These are phyloP conservation scores for Alopecurus myosuroides DNA, from an alignment of 176 grass and related monocot species.

Conservation along the genomic window DNA sequence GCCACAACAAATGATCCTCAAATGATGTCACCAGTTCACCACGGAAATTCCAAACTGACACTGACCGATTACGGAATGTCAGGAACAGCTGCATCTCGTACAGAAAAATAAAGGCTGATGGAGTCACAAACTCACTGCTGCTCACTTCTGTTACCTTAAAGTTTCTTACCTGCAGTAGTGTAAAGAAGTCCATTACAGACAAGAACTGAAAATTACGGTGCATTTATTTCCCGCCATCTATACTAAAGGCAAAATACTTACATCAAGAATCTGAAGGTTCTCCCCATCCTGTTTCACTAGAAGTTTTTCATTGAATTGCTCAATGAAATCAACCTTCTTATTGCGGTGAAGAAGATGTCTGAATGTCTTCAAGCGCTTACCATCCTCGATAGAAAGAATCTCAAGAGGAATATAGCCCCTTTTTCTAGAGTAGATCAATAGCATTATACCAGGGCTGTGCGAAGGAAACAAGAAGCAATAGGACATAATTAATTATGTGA, in stretches of 20 bases:
- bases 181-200: constrained; percentile 9
- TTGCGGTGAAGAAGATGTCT: constrained; percentile 62
- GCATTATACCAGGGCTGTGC: constrained; percentile 61
- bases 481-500: not conserved
- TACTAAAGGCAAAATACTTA: constrained; percentile 7
- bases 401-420: constrained; percentile 52
- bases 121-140: constrained; percentile 61
- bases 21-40: constrained; percentile 70
- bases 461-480: not conserved
- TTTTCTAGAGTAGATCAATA: constrained; percentile 63
- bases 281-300: constrained; percentile 70
- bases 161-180: constrained; percentile 43
- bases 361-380: constrained; percentile 55
- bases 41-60: constrained; percentile 66
- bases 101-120: constrained; percentile 67
- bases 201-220: not conserved
- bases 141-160: constrained; percentile 59
- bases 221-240: not conserved
- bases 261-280: constrained; percentile 70
- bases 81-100: constrained; percentile 65
- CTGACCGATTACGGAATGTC: constrained; percentile 45
- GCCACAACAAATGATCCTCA: constrained; percentile 70
- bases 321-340: constrained; percentile 62
- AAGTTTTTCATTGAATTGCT: constrained; percentile 77
- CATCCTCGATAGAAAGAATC: constrained; percentile 64